Base-by-base conservation (phyloP, 2,329 filamentous ascomycete species). In the Cercospora citrullina region DNA sequence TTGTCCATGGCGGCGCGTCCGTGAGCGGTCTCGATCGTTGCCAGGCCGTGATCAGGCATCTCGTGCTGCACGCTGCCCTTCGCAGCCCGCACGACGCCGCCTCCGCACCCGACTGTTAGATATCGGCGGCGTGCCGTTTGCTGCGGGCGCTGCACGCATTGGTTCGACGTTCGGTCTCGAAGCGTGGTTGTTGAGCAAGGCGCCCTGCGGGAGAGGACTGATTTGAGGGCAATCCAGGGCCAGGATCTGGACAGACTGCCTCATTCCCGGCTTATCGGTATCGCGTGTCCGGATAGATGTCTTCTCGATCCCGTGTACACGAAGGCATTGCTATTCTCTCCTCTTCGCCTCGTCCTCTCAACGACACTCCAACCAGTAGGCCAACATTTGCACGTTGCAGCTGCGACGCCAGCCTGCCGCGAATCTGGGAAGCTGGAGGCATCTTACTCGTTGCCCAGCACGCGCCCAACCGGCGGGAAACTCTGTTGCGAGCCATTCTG, bases 401-500 rank as follows among this genome's bases (percentile, higher is more conserved):
- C 33, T 39, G 33, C 33, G 33, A 39, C 33, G 33, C 33, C 33
- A 14, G 33, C 14, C 33, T 16, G 33, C 33, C 33, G 45, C n/a
- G 18, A 59, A 33, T 36, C 57, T 21, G 18, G 14, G 26, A 39
- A 28, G n/a, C 28, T n/a, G 16, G 57, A 8, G 16, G 57, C 33
- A n/a, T 59, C 30, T 28, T 58, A 59, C 33, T 59, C 30, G 28
- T 30, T 59, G 57, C 57, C 26, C 57, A 60, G 57, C 57, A 51
- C 18, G 18, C 57, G 57, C 33, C 28, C 57, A 39, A 36, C 57
- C 57, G 57, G 57, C 57, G 57, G 30, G 57, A 60, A 60, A 60
- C 57, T 60, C 57, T 51, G 45, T 51, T 51, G 45, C 45, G 10
- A 21, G 18, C 45, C 45, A 51, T 51, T 51, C 45, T 58, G 21